A percentile compares a stretch with the other conserved stretches of the same genome.
phyloP scores from a whole-genome alignment of 139 green algal species.

The Haematococcus lacustris region DNA sequence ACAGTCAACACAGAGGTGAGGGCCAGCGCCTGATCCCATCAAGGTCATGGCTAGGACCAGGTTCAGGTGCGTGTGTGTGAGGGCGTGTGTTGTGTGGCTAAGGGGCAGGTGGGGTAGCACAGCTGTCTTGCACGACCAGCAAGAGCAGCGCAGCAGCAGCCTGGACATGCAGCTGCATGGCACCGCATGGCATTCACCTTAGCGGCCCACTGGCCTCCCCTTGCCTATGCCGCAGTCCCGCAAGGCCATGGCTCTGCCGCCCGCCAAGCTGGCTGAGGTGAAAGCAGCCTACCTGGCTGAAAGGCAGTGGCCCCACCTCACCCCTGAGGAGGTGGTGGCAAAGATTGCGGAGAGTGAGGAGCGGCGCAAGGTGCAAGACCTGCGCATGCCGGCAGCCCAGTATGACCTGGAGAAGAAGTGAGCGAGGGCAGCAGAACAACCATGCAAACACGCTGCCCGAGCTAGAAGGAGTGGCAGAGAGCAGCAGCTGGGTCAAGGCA shows the following conservation, averaged over 20 bases:
- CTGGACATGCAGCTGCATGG: too few species aligned
- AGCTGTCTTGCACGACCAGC: too few species aligned
- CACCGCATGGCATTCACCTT: too few species aligned
- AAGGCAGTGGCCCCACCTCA: conserved; percentile 7
- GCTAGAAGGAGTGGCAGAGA: too few species aligned
- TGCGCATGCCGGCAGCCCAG: conserved; percentile 49
- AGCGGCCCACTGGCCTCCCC: background rate
- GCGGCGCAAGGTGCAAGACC: conserved; percentile 33
- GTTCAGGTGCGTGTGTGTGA: background rate
- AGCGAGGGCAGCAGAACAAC: too few species aligned
- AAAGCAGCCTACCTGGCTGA: background rate
- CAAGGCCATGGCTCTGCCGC: background rate
- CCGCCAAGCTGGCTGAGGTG: conserved; percentile 2
- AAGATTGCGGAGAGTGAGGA: conserved; percentile 34
- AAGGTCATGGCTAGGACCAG: background rate
- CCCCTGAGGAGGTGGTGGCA: conserved; percentile 5
- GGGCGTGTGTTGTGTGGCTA: too few species aligned
- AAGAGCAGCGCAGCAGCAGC: background rate
- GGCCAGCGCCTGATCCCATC: too few species aligned
- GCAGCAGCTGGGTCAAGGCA: too few species aligned
- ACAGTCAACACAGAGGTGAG: conserved; percentile 48
- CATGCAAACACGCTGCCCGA: too few species aligned
- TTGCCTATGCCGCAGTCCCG: background rate
- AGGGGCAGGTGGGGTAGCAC: too few species aligned
- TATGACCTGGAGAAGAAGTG: conserved; percentile 54